Base-by-base conservation (phyloP, 805 yeast species). In the Priceomyces fermenticarens region DNA sequence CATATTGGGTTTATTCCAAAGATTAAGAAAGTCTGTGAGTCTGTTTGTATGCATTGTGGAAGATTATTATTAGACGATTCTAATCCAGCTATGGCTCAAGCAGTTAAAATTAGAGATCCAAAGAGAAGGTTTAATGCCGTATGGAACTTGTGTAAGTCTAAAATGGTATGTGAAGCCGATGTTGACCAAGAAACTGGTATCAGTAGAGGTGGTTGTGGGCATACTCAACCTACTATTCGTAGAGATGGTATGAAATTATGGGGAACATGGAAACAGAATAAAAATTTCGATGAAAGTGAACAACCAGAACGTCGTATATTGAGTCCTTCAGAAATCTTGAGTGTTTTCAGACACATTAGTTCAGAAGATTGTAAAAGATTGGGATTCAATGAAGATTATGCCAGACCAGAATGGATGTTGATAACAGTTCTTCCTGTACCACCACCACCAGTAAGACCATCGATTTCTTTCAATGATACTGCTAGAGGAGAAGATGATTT, bases 401-500 rank as follows among this genome's bases (percentile, higher is more conserved):
- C 99, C 2, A 83, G 99, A 55, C 99, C 99, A 2, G 99, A 93
- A 68, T 93, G 99, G 99, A 80, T 93, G 82, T 76, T 93, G 45
- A 79, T 93, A 51, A 89, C 98, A 2, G 98, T 93, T n/a, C 73
- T 93, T 55, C 99, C 99, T 1, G 99, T 93, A 13, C 99, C 99
- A 33, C 99, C 99, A 38, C 99, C 99, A 47, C 98, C 97, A 28
- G 99, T 93, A 27, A 84, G 99, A 65, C 99, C 99, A 9, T 87
- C 96, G 16, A 93, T 93, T 70, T 97, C 99, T 2, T 90, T 93
- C 57, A 93, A 93, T 52, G 99, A 93, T 61, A 88, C 97, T 9
- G 97, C 96, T 46, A 83, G 99, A 70, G 97, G 98, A 53, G 99
- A 93, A 65, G 99, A 93, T 79, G 99, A 93, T 75, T 83, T 93